A percentile compares a stretch with the other conserved stretches of the same genome.
Conservation (phyloP, 495 filamentous ascomycete species). For the Pseudoneurospora amorphoporcata region DNA sequence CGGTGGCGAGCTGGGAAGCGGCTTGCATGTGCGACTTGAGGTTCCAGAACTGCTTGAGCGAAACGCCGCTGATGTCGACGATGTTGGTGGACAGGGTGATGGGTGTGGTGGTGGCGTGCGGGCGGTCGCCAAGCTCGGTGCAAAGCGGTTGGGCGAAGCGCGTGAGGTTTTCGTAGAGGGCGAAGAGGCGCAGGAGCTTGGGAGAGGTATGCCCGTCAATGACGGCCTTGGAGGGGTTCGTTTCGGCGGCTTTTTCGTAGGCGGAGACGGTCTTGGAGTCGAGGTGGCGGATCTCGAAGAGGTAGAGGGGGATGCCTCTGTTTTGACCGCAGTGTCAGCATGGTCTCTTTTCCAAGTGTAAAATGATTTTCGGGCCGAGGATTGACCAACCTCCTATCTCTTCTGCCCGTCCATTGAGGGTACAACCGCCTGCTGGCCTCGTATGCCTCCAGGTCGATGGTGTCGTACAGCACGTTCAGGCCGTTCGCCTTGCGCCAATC, state of each 20-base stretch:
- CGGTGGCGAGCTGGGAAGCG: conserved; percentile 73
- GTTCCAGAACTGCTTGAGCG: conserved; percentile 88
- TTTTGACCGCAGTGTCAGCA: neutral
- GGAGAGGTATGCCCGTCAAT: conserved; percentile 51
- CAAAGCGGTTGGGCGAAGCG: conserved; percentile 77
- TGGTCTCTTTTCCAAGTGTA: neutral
- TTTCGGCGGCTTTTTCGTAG: conserved; percentile 58
- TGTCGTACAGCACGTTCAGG: conserved; percentile 62
- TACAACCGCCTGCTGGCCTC: conserved; percentile 71
- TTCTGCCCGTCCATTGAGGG: conserved; percentile 83
- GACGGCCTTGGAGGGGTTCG: conserved; percentile 39
- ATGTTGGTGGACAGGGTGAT: conserved; percentile 85
- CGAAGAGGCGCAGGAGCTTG: conserved; percentile 70
- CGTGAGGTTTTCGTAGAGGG: conserved; percentile 83
- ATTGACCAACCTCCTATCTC: conserved; percentile 48
- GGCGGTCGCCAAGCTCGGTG: conserved; percentile 55
- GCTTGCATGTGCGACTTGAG: conserved; percentile 87
- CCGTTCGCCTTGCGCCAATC: conserved; percentile 74
- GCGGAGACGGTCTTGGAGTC: conserved; percentile 65
- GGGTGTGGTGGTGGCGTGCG: conserved; percentile 55
- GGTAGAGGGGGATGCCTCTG: conserved; percentile 80
- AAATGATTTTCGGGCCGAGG: neutral
- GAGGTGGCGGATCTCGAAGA: conserved; percentile 76
- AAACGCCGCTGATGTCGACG: conserved; percentile 74
- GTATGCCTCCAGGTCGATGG: conserved; percentile 73